Percentiles rank a stretch among this genome's conserved stretches.
Evolutionary conservation across 1,284 basidiomycete genomes (phyloP).

Genomic region (Melampsora larici-populina): DNA sequence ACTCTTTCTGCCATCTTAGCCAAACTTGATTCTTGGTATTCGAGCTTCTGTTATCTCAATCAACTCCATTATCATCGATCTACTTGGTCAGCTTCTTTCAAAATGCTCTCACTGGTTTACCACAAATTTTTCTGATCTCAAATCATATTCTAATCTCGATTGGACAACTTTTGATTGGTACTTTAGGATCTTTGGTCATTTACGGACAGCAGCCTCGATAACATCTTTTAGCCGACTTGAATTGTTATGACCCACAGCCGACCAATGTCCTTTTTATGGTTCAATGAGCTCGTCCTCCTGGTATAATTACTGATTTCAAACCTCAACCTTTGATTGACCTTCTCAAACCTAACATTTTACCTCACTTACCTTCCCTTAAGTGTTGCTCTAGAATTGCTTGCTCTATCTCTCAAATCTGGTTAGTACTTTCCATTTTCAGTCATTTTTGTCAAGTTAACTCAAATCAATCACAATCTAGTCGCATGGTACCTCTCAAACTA

Average conservation of each 20-base stretch:
- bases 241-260: background rate
- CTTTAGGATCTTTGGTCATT: conserved; percentile 13
- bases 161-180: conserved; percentile 7
- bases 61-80: background rate
- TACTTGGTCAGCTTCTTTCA: background rate
- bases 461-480: background rate
- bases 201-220: conserved; percentile 9
- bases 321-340: conserved; percentile 1
- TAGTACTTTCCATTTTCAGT: conserved; percentile 22
- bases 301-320: background rate
- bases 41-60: background rate
- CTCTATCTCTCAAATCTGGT: conserved; percentile 4
- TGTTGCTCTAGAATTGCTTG: background rate
- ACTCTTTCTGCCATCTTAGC: conserved; percentile 13
- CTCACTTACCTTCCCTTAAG: background rate
- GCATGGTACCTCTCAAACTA: background rate
- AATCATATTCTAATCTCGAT: background rate
- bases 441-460: conserved; percentile 1
- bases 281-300: background rate
- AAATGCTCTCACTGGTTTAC: conserved; percentile 5
- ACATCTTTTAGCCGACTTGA: background rate
- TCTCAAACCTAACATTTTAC: background rate
- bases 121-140: background rate
- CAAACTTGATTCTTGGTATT: background rate
- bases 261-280: conserved; percentile 4